These are phyloP conservation scores for Lachnum nothofagi DNA, from an alignment of 2,329 filamentous ascomycete species.

Conservation along the genomic window DNA sequence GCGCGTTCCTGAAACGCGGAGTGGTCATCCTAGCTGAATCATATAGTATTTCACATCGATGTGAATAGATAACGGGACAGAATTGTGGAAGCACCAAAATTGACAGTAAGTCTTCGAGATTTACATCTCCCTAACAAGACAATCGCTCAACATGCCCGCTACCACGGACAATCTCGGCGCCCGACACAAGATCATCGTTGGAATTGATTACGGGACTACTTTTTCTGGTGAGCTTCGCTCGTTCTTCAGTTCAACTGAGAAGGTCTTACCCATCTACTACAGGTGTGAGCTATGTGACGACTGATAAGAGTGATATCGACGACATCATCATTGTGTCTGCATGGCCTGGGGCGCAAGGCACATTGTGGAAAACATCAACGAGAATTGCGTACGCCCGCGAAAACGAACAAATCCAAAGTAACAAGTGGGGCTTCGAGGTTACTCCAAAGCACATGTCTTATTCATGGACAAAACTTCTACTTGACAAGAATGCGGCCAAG, in stretches of 20 bases:
- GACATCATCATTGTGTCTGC: constrained; percentile 17
- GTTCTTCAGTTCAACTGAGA: not conserved
- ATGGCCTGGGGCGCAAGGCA: constrained; percentile 18
- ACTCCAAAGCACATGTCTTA: constrained; percentile 19
- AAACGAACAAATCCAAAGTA: constrained; percentile 7
- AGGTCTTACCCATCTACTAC: not conserved
- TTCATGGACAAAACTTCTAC: constrained; percentile 28
- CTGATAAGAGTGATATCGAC: constrained; percentile 14
- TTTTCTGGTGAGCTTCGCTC: constrained; percentile 17
- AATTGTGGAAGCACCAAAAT: too few species aligned
- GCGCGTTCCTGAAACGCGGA: not conserved
- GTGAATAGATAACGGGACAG: too few species aligned
- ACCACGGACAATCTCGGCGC: not conserved
- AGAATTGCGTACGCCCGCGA: constrained; percentile 21
- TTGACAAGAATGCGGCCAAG: constrained; percentile 19
- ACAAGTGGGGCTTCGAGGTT: constrained; percentile 28
- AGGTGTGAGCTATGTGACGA: constrained; percentile 14
- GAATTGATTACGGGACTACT: constrained; percentile 28
- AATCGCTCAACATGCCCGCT: not conserved
- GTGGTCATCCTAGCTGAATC: too few species aligned
- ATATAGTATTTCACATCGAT: too few species aligned
- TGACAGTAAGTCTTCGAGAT: too few species aligned
- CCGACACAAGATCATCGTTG: constrained; percentile 23
- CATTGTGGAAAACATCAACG: constrained; percentile 19
- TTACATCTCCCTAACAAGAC: too few species aligned